These are phyloP conservation scores for Coprinellus aureogranulatus DNA, from an alignment of 768 basidiomycete genomes.

Conservation along the genomic window DNA sequence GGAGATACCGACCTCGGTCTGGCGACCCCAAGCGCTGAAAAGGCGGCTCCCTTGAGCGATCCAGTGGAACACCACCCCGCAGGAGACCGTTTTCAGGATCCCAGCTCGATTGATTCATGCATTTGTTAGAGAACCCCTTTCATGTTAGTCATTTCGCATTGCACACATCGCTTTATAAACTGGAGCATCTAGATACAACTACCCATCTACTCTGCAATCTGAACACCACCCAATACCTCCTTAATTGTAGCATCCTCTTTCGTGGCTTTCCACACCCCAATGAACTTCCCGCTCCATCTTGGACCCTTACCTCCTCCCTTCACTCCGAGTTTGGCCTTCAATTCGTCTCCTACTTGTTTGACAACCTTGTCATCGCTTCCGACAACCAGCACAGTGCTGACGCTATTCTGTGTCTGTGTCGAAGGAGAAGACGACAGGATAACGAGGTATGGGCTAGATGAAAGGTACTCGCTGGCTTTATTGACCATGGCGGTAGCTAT, in stretches of 20 bases:
- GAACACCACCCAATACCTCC: conserved; percentile 30
- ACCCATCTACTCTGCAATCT: background rate
- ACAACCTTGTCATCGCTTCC: conserved; percentile 61
- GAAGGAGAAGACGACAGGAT: conserved; percentile 64
- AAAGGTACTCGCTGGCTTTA: conserved; percentile 16
- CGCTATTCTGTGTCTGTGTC: conserved; percentile 46
- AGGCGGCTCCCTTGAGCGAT: background rate
- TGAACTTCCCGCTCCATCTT: conserved; percentile 74
- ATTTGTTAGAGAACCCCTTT: too few species aligned
- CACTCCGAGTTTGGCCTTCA: conserved; percentile 56
- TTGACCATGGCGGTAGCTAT: conserved; percentile 48
- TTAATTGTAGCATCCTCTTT: conserved; percentile 41
- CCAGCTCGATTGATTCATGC: background rate
- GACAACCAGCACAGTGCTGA: conserved; percentile 56
- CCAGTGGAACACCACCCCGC: background rate
- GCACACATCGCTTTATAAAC: background rate
- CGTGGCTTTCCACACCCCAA: conserved; percentile 58
- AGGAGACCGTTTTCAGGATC: background rate
- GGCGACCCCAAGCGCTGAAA: background rate
- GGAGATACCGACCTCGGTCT: background rate
- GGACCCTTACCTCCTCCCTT: conserved; percentile 79
- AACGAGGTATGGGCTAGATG: conserved; percentile 38
- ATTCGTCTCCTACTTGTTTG: conserved; percentile 53
- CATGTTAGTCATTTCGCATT: background rate
- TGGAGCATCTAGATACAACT: background rate